These are phyloP conservation scores for Mycena indigotica DNA, from an alignment of 768 basidiomycete species.

Conservation along the genomic window DNA sequence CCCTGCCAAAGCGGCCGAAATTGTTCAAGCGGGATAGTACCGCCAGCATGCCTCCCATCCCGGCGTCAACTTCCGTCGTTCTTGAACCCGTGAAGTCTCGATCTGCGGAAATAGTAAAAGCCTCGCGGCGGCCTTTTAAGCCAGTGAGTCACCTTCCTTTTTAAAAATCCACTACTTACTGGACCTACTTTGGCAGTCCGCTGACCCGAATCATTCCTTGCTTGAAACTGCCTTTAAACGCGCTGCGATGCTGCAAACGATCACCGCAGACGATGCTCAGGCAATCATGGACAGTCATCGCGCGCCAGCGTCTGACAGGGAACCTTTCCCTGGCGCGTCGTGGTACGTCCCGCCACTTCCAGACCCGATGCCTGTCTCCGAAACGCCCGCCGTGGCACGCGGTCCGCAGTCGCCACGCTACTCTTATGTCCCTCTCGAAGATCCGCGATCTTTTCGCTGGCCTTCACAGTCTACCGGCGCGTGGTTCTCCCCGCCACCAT, in stretches of 20 bases:
- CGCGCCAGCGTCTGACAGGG: background rate
- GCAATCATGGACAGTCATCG: background rate
- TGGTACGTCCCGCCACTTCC: too few relatives aligned
- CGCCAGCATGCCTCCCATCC: background rate
- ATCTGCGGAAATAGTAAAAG: too few relatives aligned
- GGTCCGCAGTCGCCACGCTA: background rate
- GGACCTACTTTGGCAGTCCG: too few relatives aligned
- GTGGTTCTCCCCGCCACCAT: background rate
- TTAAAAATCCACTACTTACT: too few relatives aligned
- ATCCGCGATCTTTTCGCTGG: background rate
- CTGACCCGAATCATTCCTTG: background rate
- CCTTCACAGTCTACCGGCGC: too few relatives aligned
- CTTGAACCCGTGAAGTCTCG: background rate
- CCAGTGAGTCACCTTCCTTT: too few relatives aligned
- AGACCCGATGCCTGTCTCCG: too few relatives aligned
- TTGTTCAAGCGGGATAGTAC: background rate
- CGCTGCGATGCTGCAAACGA: slow-evolving; percentile 12
- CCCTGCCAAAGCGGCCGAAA: slow-evolving; percentile 3
- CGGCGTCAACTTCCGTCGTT: background rate
- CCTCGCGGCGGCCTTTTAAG: too few relatives aligned
- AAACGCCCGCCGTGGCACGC: background rate
- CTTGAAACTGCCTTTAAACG: slow-evolving; percentile 10
- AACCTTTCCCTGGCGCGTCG: too few relatives aligned
- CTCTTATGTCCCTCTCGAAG: background rate
- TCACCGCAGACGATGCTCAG: slow-evolving; percentile 6